These are phyloP conservation scores for Cerrena zonata DNA, from an alignment of 1,284 basidiomycete genomes.

Conservation along the genomic window DNA sequence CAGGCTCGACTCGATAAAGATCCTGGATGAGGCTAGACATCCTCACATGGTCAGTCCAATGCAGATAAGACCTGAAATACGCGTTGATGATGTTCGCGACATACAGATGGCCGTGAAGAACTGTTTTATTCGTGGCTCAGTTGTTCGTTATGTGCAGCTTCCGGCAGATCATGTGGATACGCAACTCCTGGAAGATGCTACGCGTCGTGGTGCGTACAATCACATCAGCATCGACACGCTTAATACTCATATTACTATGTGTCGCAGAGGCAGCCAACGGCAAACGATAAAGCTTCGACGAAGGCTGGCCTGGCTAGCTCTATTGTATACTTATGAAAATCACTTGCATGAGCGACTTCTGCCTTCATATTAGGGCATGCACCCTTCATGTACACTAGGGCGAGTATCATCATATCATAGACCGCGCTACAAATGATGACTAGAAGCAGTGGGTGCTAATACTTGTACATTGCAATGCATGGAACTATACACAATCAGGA, in stretches of 20 bases:
- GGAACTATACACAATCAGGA: too few species aligned
- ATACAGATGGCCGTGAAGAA: slow-evolving; percentile 97
- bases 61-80: slow-evolving; percentile 27
- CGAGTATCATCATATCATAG: too few species aligned
- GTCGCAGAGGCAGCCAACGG: slow-evolving; percentile 19
- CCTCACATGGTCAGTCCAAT: slow-evolving; percentile 98
- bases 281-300: too few species aligned
- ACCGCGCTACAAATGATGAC: background rate
- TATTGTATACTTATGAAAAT: too few species aligned
- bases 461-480: too few species aligned
- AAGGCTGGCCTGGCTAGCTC: too few species aligned
- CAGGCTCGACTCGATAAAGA: slow-evolving; percentile 88
- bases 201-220: slow-evolving; percentile 72
- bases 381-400: too few species aligned
- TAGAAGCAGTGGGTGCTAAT: too few species aligned
- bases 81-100: background rate
- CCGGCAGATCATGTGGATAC: slow-evolving; percentile 92
- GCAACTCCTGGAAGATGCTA: slow-evolving; percentile 94
- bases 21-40: slow-evolving; percentile 87
- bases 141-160: slow-evolving; percentile 94
- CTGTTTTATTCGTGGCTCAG: slow-evolving; percentile 97
- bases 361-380: too few species aligned
- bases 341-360: too few species aligned
- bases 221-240: background rate
- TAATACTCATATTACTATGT: background rate